Evolutionary conservation across 176 grass and related monocot genomes (phyloP), one percentile per base, ranked within the genome.

Genomic region (Rhipidocladum racemiflorum): DNA sequence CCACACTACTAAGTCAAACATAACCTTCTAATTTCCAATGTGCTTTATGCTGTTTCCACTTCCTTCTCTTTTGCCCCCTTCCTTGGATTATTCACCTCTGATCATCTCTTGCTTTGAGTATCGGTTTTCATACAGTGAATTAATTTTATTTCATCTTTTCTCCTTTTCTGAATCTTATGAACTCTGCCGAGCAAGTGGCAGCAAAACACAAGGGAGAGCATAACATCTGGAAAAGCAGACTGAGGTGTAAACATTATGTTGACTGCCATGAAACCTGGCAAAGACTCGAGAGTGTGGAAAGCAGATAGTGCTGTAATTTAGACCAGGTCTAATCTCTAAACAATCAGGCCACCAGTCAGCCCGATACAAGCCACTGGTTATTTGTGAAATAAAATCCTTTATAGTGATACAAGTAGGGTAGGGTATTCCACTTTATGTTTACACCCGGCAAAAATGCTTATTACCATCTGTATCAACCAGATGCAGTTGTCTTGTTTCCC

Each of bases 391-490:
- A 55, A 4, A 57, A 45, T 39, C 2, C 32, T 73, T 34, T 54
- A 72, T 71, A 53, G 32, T 68, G 18, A 57, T 46, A 11, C 0
- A 20, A 35, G 3, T 55, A 63, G 56, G 32, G 15, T 81, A 67
- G 28, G 71, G 23, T 76, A 51, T 69, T 82, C 36, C 3, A 48
- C 18, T 53, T 51, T 21, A 42, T 78, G 24, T 43, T 77, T 70
- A 38, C 23, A 61, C 46, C 35, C 17, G 9, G 6, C 3, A 24
- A 23, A 11, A 14, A 35, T 11, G 12, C 42, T 39, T 63, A 45
- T 5, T 75, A 0, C 20, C 21, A 28, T 81, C 70, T 89, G n/a
- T 85, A 77, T 72, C 36, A 85, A 35, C 55, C 36, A 70, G 34
- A 69, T 55, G 55, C 5, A 43, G 76, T 29, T 21, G 20, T 43